phyloP scores from a whole-genome alignment of 2,329 filamentous ascomycete genomes.

The Ploettnerulaceae sp. region DNA sequence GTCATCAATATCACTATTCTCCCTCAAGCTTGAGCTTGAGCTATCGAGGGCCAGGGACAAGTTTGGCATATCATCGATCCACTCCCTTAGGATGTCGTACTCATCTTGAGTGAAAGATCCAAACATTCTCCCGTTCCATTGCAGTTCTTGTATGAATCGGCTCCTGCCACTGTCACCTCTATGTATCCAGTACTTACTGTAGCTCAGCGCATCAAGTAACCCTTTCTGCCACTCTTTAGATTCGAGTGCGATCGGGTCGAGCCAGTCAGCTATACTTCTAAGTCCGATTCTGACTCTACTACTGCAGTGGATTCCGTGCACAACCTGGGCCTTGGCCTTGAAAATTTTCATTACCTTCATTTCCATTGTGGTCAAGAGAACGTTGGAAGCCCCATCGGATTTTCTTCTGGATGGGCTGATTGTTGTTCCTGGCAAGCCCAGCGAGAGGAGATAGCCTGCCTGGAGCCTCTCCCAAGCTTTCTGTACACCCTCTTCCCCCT shows the following conservation, averaged over 20 bases:
- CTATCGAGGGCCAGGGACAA: slow-evolving; percentile 24
- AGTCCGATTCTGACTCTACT: slow-evolving; percentile 38
- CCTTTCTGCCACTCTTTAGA: slow-evolving; percentile 34
- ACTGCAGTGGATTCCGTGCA: slow-evolving; percentile 39
- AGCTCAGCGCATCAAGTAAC: slow-evolving; percentile 36
- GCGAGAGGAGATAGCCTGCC: slow-evolving; percentile 38
- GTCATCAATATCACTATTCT: slow-evolving; percentile 8
- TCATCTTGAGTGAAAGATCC: slow-evolving; percentile 44
- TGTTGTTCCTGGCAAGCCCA: slow-evolving; percentile 12
- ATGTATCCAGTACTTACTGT: slow-evolving; percentile 39
- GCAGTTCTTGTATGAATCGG: slow-evolving; percentile 39
- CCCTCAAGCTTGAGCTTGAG: slow-evolving; percentile 1
- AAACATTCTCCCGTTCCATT: slow-evolving; percentile 46
- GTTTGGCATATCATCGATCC: slow-evolving; percentile 37
- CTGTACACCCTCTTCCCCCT: slow-evolving; percentile 32
- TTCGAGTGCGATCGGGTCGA: slow-evolving; percentile 35
- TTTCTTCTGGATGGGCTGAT: slow-evolving; percentile 6
- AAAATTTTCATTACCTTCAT: slow-evolving; percentile 34
- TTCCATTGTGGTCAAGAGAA: slow-evolving; percentile 15
- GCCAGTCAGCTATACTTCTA: slow-evolving; percentile 38
- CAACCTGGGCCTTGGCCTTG: slow-evolving; percentile 36
- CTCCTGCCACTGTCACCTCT: slow-evolving; percentile 39
- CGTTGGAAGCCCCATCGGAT: background rate
- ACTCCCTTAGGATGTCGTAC: slow-evolving; percentile 34
- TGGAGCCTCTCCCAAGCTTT: slow-evolving; percentile 40